These are phyloP conservation scores for Plectosphaerella cucumerina DNA, from an alignment of 2,329 filamentous ascomycete species.

Conservation along the genomic window DNA sequence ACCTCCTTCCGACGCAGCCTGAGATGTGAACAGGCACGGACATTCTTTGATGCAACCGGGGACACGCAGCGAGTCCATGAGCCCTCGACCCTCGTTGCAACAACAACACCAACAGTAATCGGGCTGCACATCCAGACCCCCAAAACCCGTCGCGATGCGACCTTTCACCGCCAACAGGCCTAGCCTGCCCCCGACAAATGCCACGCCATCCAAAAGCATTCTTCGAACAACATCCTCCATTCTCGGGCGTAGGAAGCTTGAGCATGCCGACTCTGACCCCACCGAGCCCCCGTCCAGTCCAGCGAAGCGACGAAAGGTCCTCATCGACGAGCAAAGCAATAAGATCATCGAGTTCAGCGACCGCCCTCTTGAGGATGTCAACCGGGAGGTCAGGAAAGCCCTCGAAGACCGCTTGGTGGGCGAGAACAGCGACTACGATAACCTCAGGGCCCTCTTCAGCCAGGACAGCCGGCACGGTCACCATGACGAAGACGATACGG, in stretches of 20 bases:
- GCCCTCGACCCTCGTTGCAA: no score
- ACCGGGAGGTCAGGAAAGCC: constrained; percentile 49
- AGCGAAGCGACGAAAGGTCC: constrained; percentile 51
- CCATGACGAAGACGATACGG: constrained; percentile 29
- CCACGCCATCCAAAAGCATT: constrained; percentile 48
- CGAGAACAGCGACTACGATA: constrained; percentile 57
- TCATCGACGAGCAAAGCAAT: constrained; percentile 56
- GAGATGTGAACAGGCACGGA: no score
- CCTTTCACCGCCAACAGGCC: constrained; percentile 29
- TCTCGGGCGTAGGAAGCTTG: constrained; percentile 38
- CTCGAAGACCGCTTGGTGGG: constrained; percentile 54
- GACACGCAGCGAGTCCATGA: no score
- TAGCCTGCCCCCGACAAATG: constrained; percentile 25
- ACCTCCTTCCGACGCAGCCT: no score
- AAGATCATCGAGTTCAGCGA: constrained; percentile 50
- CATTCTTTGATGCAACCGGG: no score
- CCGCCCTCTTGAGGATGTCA: constrained; percentile 50
- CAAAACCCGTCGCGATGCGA: constrained; percentile 20
- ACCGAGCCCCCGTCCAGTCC: constrained; percentile 36
- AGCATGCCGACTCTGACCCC: constrained; percentile 36
- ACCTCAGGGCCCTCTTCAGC: constrained; percentile 55
- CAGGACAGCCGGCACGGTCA: constrained; percentile 41
- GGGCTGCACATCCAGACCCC: no score
- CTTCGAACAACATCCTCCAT: constrained; percentile 41
- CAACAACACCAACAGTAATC: constrained; percentile 2